Base-by-base conservation (phyloP, 2,329 filamentous ascomycete species). In the Alternaria infectoria region DNA sequence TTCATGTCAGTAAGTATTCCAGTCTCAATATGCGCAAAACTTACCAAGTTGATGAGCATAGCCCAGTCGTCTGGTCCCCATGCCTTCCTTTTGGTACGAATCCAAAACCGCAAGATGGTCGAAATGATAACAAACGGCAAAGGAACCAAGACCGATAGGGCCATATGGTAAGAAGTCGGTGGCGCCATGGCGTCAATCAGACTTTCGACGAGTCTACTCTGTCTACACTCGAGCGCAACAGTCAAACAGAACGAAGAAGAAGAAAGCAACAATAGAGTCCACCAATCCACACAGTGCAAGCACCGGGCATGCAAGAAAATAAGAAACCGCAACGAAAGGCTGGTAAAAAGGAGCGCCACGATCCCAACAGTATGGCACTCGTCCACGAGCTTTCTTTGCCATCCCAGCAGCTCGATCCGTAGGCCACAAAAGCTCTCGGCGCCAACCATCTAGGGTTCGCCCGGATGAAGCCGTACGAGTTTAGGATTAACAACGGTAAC, bases 11-110 rank as follows among this genome's bases (percentile, higher is more conserved):
- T 54, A 25, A 15, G 44, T 28, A 17, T 6, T 12, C 7, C 13
- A 13, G 13, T 21, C 6, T 25, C 23, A 8, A 25, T 25, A 8
- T 8, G 23, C 6, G 6, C 23, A 46, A 6, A 17, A 8, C 55
- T 54, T 52, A 62, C 59, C 7, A 62, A 11, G 49, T 62, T 62
- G 26, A 62, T 58, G 40, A 62, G 25, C 59, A 62, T 62, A 11
- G 59, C 59, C 59, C 59, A 62, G 30, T 62, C 59, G 13, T 62
- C 59, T 9, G 59, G 13, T 12, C 59, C 59, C 59, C 54, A 62
- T 10, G 59, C 55, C 12, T 59, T 59, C 30, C 55, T 62, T 15
- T 59, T 62, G 12, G 44, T 15, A 15, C 54, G 59, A 21, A 62
- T 62, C 59, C 59, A 62, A 30, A 62, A 62, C 1, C 59, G 47